These are phyloP conservation scores for Ophiostoma piceae DNA, from an alignment of 2,329 filamentous ascomycete genomes.

Conservation along the genomic window DNA sequence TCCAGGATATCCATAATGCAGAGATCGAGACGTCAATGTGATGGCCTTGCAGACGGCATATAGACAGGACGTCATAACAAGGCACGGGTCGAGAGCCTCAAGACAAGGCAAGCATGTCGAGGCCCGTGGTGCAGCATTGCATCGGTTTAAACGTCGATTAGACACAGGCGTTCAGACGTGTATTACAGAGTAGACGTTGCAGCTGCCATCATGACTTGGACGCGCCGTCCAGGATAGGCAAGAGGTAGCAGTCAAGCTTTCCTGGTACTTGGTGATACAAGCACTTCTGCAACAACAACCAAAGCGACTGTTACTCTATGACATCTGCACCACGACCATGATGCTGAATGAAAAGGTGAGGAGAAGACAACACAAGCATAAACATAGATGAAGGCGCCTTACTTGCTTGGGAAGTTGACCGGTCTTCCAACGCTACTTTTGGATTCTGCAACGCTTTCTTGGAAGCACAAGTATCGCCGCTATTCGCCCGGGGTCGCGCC, in stretches of 20 bases:
- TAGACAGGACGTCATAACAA: background rate
- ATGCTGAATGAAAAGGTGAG: no score
- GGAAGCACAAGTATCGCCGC: background rate
- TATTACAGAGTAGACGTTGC: no score
- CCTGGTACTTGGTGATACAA: no score
- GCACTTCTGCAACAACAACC: no score
- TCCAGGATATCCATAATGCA: background rate
- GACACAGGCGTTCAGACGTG: background rate
- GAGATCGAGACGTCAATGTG: background rate
- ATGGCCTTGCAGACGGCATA: background rate
- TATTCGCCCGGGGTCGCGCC: slow-evolving; percentile 6
- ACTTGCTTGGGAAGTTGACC: slow-evolving; percentile 2
- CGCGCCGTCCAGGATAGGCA: no score
- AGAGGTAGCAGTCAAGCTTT: background rate
- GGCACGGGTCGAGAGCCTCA: background rate
- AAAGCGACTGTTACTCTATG: no score
- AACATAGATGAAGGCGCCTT: background rate
- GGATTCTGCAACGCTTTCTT: background rate
- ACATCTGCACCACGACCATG: no score
- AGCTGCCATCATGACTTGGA: no score
- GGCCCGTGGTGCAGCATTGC: background rate
- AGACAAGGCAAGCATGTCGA: background rate
- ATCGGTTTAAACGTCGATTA: background rate
- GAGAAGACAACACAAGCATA: no score
- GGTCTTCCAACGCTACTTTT: background rate